These are phyloP conservation scores for Scytalidium lignicola DNA, from an alignment of 2,329 filamentous ascomycete genomes.

Conservation along the genomic window DNA sequence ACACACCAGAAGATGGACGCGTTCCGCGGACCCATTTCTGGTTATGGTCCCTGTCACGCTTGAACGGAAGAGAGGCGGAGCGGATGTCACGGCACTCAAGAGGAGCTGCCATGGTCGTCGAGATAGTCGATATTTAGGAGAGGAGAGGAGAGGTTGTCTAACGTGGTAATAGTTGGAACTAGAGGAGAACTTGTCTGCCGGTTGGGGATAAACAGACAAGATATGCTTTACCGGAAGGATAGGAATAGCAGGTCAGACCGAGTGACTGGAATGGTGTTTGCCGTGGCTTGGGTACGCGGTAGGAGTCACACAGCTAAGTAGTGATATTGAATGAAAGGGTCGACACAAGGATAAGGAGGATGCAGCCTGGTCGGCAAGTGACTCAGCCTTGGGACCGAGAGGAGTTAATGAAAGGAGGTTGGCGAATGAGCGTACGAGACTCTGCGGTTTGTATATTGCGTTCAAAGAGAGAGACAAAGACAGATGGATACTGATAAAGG, in stretches of 20 bases:
- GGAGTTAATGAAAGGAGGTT: not conserved
- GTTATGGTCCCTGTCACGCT: slow-evolving; percentile 25
- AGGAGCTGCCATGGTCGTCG: slow-evolving; percentile 3
- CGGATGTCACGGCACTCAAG: slow-evolving; percentile 24
- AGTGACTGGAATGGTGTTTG: not conserved
- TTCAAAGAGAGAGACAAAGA: too few relatives aligned
- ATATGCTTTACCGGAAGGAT: not conserved
- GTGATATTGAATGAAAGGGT: not conserved
- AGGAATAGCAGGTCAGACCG: not conserved
- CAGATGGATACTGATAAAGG: not conserved
- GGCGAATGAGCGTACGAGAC: not conserved
- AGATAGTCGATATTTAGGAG: not conserved
- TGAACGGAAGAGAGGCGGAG: slow-evolving; percentile 20
- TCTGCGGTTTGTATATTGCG: too few relatives aligned
- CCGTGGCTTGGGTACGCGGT: not conserved
- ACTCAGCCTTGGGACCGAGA: not conserved
- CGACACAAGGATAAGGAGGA: not conserved
- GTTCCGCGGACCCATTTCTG: slow-evolving; percentile 23
- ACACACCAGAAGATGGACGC: slow-evolving; percentile 16
- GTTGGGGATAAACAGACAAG: not conserved
- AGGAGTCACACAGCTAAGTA: not conserved
- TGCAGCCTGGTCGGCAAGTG: not conserved
- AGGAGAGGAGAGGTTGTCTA: not conserved
- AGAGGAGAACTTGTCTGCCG: not conserved
- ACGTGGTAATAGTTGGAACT: not conserved